Base-by-base conservation (phyloP, 2,329 filamentous ascomycete species). In the Paradendryphiella salina region DNA sequence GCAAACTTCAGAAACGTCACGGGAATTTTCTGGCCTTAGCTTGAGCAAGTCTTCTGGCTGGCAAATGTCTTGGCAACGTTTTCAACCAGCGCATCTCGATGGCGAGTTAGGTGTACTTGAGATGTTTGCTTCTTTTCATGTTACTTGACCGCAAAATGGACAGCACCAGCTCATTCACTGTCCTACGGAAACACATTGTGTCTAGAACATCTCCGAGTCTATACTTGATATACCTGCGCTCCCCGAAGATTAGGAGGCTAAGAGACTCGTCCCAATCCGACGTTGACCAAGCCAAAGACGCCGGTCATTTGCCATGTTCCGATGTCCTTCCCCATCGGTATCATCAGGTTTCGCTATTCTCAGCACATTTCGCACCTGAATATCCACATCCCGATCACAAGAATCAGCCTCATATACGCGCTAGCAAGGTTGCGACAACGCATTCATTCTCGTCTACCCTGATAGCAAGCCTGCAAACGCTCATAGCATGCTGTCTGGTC, bases 271-370 rank as follows among this genome's bases (percentile, higher is more conserved):
- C 17, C 15, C 18, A 26, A n/a, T 31, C 13, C 33, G 21, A 42
- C 15, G 44, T 5, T 13, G 15, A 10, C 32, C 7, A 31, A 40
- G 40, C 29, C 20, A 39, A 47, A 17, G 26, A 37, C 13, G 23
- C 10, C 10, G 28, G 52, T 55, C 49, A 48, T 32, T 18, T 55
- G 52, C 21, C 8, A 17, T 17, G 5, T 45, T 14, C 32, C 35
- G 14, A 17, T 41, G 14, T 37, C 41, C 31, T 42, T 18, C 13
- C 45, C 17, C 37, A 36, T 28, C 28, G 38, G 40, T 28, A 14
- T 2, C 28, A 26, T 34, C 23, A 18, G 17, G 15, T 36, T 21
- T 31, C 29, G 20, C 36, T 20, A 15, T 28, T 28, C 31, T 38
- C 14, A 13, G n/a, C 32, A 15, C 2, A 21, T 43, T 8, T 20